Conservation (phyloP, 225 moss, liverwort and hornwort species). For the Polytrichum commune region DNA sequence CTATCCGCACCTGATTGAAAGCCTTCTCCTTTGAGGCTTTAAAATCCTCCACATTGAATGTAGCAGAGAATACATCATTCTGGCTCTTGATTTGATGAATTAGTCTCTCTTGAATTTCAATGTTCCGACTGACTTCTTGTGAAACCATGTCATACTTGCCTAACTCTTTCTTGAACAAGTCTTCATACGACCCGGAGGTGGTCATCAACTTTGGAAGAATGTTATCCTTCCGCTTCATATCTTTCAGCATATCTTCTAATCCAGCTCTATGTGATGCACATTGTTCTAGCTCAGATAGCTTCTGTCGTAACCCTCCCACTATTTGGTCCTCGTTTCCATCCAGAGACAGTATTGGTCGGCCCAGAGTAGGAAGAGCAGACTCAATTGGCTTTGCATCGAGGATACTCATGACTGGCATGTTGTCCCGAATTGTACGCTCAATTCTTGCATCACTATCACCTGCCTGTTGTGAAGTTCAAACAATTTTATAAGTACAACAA, state of each 20-base stretch:
- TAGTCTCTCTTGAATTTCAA: conserved; percentile 83
- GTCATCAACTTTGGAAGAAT: conserved; percentile 99
- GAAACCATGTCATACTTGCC: conserved; percentile 91
- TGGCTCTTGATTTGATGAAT: conserved; percentile 88
- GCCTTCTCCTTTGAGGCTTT: conserved; percentile 79
- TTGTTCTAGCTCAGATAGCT: conserved; percentile 73
- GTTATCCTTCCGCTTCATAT: conserved; percentile 99
- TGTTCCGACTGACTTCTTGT: conserved; percentile 75
- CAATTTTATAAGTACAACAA: not conserved
- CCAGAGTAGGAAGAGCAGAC: conserved; percentile 83
- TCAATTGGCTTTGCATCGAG: conserved; percentile 94
- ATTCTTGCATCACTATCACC: conserved; percentile 96
- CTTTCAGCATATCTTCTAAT: conserved; percentile 99
- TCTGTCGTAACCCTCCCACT: conserved; percentile 81
- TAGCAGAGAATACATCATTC: conserved; percentile 86
- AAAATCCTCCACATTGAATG: conserved; percentile 91
- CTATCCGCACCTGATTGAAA: conserved; percentile 76
- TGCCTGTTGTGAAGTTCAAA: conserved; percentile 48
- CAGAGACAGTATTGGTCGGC: conserved; percentile 90
- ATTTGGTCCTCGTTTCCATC: conserved; percentile 94
- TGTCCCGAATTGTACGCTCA: conserved; percentile 89
- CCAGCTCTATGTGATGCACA: conserved; percentile 96
- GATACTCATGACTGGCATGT: conserved; percentile 80
- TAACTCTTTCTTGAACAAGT: conserved; percentile 90
- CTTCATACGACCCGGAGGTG: conserved; percentile 98